These are phyloP conservation scores for Phalaenopsis hybrid DNA, from an alignment of 116 monocot genomes.

Conservation along the genomic window DNA sequence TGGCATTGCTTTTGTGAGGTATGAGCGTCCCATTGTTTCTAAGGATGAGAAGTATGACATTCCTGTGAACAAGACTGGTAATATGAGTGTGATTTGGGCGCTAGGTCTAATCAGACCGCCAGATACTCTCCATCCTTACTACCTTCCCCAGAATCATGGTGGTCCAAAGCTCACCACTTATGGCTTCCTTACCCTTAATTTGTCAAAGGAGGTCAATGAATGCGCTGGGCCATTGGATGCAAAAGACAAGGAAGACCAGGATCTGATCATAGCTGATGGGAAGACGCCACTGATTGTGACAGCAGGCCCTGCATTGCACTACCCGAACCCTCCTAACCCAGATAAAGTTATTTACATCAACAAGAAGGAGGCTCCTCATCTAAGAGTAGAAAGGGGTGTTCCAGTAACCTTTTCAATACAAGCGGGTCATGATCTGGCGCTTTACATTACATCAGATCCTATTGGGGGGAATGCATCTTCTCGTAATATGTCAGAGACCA, in stretches of 20 bases:
- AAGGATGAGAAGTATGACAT: constrained; percentile 73
- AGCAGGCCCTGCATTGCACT: constrained; percentile 61
- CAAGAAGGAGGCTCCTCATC: constrained; percentile 82
- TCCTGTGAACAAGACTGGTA: constrained; percentile 26
- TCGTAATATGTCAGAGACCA: constrained; percentile 52
- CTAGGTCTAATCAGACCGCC: constrained; percentile 68
- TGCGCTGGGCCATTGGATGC: constrained; percentile 82
- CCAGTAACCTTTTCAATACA: constrained; percentile 86
- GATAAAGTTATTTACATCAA: constrained; percentile 79
- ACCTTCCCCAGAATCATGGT: constrained; percentile 80
- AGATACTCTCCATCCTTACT: constrained; percentile 57
- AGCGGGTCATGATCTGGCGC: constrained; percentile 84
- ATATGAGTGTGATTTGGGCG: constrained; percentile 86
- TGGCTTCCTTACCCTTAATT: constrained; percentile 60
- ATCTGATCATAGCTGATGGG: constrained; percentile 55
- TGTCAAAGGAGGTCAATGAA: constrained; percentile 39
- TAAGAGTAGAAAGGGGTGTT: constrained; percentile 86
- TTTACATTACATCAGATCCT: constrained; percentile 87
- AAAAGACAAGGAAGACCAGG: constrained; percentile 85
- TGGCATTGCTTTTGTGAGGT: constrained; percentile 74
- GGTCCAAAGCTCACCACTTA: constrained; percentile 25
- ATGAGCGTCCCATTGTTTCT: constrained; percentile 40
- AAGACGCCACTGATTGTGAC: constrained; percentile 66
- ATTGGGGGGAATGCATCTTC: constrained; percentile 84
- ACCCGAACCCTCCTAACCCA: constrained; percentile 90